Evolutionary conservation across 768 basidiomycete genomes (phyloP).

Genomic region (Mycena metata): DNA sequence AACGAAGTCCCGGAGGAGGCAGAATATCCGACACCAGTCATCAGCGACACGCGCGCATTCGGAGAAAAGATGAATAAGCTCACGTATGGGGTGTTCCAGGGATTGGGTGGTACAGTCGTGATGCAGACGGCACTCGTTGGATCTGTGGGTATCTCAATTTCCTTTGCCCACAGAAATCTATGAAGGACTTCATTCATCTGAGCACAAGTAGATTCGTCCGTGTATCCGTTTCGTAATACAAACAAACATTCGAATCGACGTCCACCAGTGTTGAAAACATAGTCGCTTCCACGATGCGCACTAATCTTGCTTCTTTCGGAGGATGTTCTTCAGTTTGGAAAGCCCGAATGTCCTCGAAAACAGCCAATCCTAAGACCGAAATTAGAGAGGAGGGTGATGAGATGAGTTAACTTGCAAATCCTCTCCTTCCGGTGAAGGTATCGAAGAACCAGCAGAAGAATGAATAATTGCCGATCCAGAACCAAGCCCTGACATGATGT

Average conservation of each 20-base stretch:
- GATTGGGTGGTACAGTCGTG: constrained; percentile 34
- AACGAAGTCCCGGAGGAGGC: constrained; percentile 17
- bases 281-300: too few species aligned
- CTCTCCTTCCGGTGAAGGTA: constrained; percentile 33
- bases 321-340: constrained; percentile 19
- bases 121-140: constrained; percentile 37
- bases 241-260: too few species aligned
- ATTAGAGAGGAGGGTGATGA: background rate
- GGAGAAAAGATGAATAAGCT: constrained; percentile 32
- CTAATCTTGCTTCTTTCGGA: constrained; percentile 18
- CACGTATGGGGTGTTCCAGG: constrained; percentile 34
- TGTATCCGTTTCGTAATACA: background rate
- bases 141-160: constrained; percentile 35
- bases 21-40: background rate
- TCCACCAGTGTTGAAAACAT: too few species aligned
- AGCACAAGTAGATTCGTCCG: background rate
- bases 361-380: constrained; percentile 23
- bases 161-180: constrained; percentile 33
- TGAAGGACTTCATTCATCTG: constrained; percentile 7
- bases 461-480: constrained; percentile 38
- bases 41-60: constrained; percentile 27
- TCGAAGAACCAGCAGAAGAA: constrained; percentile 38
- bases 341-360: constrained; percentile 36
- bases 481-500: constrained; percentile 33
- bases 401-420: constrained; percentile 31